Evolutionary conservation across 2,329 filamentous ascomycete genomes (phyloP), one percentile per base, ranked within the genome.

Genomic region (Talaromyces sp.): DNA sequence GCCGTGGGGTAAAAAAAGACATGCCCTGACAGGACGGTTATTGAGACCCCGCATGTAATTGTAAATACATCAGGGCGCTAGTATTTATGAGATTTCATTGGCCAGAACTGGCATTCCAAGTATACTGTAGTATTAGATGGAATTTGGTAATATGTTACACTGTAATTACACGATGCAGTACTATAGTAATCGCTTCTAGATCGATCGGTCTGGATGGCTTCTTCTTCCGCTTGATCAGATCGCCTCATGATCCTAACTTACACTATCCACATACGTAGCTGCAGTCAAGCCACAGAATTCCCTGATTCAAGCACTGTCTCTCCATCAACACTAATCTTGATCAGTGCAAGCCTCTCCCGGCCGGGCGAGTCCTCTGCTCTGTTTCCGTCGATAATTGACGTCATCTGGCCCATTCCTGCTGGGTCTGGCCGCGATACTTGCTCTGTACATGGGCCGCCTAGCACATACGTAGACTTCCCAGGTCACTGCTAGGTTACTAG

Each of bases 351-450:
- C 13, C 47, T 51, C 47, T 51, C 13, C 25, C 10, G 8, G 19
- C 7, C 43, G 19, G 43, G 19, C 19, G 19, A 43, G 17, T 43
- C 38, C 43, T 45, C 19, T 47, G 47, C 19, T 53, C 61, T 63
- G 53, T n/a, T 58, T 63, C 34, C 61, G 34, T 47, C 51, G 25
- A 58, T 63, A 51, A 22, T 56, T 63, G 61, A 63, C 61, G 61
- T 63, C 61, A 63, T 45, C 31, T 10, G 5, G 10, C 15, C 17
- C 22, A 49, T 22, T n/a, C 29, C 22, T 19, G 51, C 51, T 56
- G 51, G 29, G 51, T 36, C 51, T 56, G 53, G 53, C 29, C 29
- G 13, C 27, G 15, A 25, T 34, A 36, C 54, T 17, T 38, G 29
- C 27, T 53, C 25, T 4, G 49, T 31, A 53, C 49, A 53, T 31